Evolutionary conservation across 2,329 filamentous ascomycete genomes (phyloP), one percentile per base, ranked within the genome.

Genomic region (Aspergillus sp.): DNA sequence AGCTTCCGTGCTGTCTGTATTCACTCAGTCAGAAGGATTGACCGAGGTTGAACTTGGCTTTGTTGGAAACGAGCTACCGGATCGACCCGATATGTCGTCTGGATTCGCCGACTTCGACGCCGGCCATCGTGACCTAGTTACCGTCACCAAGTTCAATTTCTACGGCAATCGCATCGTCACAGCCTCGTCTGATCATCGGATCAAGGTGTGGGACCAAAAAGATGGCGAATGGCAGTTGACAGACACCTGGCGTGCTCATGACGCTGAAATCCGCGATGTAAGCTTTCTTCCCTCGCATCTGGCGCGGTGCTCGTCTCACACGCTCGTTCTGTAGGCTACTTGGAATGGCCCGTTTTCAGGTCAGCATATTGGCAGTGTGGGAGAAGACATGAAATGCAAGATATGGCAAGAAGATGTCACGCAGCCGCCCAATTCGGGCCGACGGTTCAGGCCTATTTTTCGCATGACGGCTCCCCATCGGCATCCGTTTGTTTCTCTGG

Each of bases 341-440:
- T 97, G 91, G 90, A 87, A 95, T 45, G 88, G 90, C 1, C 87
- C 90, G 0, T 91, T 88, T 50, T 83, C 93, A 47, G 93, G 93
- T 54, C 89, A 93, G 61, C 81, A 95, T 57, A 75, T 97, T 54
- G 90, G 85, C 44, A 95, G 87, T 42, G 86, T 96, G 47, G 89
- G 88, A 50, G 86, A 91, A 59, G 91, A 96, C 58, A 88, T 91
- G 59, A 84, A 85, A 65, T 89, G 94, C 73, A 88, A 90, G 63
- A 77, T 97, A 52, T 97, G 91, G 91, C 85, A 87, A 48, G 91
- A 96, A 70, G 89, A 96, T 67, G 83, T 86, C 11, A 86, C 84
- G 1, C 86, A 93, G 39, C 77, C 86, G 1, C 83, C 85, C 0
- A 76, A 78, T 46, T 82, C 79, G 31, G 89, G 90, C 29, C 82